Evolutionary conservation across 345 rosid genomes (phyloP).

Genomic region (Populus ilicifolia): DNA sequence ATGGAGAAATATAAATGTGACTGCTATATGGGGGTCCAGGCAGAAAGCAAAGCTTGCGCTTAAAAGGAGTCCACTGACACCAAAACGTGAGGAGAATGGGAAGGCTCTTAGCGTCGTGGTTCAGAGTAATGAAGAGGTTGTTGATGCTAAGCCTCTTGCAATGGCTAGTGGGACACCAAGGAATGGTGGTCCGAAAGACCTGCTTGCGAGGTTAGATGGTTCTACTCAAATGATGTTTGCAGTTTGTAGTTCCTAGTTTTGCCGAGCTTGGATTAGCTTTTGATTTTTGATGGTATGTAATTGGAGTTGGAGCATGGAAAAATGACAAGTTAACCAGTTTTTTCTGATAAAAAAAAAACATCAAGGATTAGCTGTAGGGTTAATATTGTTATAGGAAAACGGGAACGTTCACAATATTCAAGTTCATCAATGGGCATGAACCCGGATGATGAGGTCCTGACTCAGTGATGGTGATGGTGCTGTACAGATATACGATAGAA

Average conservation of each 20-base stretch:
- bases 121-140: slow-evolving; percentile 17
- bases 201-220: slow-evolving; percentile 52
- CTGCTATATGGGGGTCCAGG: slow-evolving; percentile 38
- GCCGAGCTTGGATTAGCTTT: slow-evolving; percentile 6
- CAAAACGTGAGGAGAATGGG: slow-evolving; percentile 19
- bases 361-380: too few relatives aligned
- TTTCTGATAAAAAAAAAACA: too few relatives aligned
- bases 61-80: slow-evolving; percentile 21
- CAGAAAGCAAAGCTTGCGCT: slow-evolving; percentile 35
- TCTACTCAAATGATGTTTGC: slow-evolving; percentile 11
- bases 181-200: slow-evolving; percentile 49
- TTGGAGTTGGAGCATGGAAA: neutral
- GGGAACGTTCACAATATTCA: too few relatives aligned
- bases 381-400: too few relatives aligned
- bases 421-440: too few relatives aligned
- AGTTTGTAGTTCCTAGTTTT: neutral
- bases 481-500: too few relatives aligned
- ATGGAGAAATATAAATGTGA: slow-evolving; percentile 39
- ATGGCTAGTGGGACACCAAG: slow-evolving; percentile 19
- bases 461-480: too few relatives aligned
- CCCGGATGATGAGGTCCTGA: too few relatives aligned
- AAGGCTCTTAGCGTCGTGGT: slow-evolving; percentile 16
- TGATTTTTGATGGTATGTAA: neutral
- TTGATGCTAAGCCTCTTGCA: slow-evolving; percentile 30
- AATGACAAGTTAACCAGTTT: too few relatives aligned